phyloP scores from a whole-genome alignment of 1,284 basidiomycete genomes.

The Cutaneotrichosporon mucoides region DNA sequence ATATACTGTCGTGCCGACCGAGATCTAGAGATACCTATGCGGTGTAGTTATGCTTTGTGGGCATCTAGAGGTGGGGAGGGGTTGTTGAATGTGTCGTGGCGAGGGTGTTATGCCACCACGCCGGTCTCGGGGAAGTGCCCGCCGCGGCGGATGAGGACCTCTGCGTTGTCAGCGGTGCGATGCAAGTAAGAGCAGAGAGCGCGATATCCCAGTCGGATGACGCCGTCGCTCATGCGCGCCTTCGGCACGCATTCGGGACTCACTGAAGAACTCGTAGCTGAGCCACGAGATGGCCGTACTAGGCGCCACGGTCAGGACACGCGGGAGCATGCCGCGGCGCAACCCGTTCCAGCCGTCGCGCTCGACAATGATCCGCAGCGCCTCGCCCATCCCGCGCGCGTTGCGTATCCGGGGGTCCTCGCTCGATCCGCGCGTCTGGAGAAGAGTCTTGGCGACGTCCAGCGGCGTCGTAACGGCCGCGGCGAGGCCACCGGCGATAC shows the following conservation, averaged over 20 bases:
- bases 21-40: too few species aligned
- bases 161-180: slow-evolving; percentile 15
- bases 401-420: slow-evolving; percentile 76
- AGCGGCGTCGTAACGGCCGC: slow-evolving; percentile 94
- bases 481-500: slow-evolving; percentile 86
- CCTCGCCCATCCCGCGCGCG: slow-evolving; percentile 80
- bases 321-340: slow-evolving; percentile 78
- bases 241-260: slow-evolving; percentile 46
- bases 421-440: slow-evolving; percentile 89
- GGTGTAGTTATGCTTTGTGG: too few species aligned
- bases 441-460: slow-evolving; percentile 83
- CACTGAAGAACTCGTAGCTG: slow-evolving; percentile 94
- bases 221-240: too few species aligned
- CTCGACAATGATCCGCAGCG: slow-evolving; percentile 80
- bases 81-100: too few species aligned
- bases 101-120: not conserved
- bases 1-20: too few species aligned
- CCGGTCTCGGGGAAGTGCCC: slow-evolving; percentile 43
- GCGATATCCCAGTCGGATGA: too few species aligned
- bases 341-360: slow-evolving; percentile 85
- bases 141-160: slow-evolving; percentile 43
- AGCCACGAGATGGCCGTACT: slow-evolving; percentile 97
- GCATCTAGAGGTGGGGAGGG: too few species aligned
- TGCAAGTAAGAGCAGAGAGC: too few species aligned
- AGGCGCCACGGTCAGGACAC: slow-evolving; percentile 93